Base-by-base conservation (phyloP, 169 alveolate genomes). In the Plasmodium fragile region DNA sequence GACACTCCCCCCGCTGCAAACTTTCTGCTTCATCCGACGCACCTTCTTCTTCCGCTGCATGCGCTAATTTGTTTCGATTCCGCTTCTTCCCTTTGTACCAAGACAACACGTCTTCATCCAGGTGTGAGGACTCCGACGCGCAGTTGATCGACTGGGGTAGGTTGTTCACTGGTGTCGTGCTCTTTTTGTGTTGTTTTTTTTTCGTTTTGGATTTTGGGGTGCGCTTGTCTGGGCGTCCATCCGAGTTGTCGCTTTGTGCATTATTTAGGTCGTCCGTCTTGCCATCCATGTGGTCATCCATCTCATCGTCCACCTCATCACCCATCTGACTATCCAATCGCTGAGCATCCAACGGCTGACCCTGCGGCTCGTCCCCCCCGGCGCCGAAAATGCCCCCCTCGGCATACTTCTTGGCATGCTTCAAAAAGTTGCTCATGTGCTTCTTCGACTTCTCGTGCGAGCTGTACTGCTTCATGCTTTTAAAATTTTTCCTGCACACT, bases 401-500 rank as follows among this genome's bases (percentile, higher is more conserved):
- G 5, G 55, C 72, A 10, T 49, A 85, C 52, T 30, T 85, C 39
- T 34, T 28, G 7, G 93, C 55, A 43, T 36, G 78, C 28, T 85
- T 85, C 32, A 85, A 85, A 69, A 94, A 80, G 25, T 83, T 95
- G 39, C 80, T 82, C n/a, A 93, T 53, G 25, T 96, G 98, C 53
- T 94, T 96, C 65, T 96, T 96, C 0, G 96, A 93, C 28, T 94
- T 95, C 22, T 94, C 91, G 81, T 96, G 98, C 13, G 96, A 94
- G 30, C 55, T 87, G 28, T 80, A 83, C 52, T 96, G 97, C 28
- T 92, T 94, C 90, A 92, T 92, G 52, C 95, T 95, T 45, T 92
- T 94, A 34, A 96, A 96, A 41, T 85, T 83, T 34, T 96, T 96
- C 91, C 78, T 96, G 53, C 98, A 96, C 13, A 94, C 73, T 43